A percentile compares a stretch with the other conserved stretches of the same genome.
These are phyloP conservation scores for Prunus mume DNA, from an alignment of 306 rosid species.

Conservation along the genomic window DNA sequence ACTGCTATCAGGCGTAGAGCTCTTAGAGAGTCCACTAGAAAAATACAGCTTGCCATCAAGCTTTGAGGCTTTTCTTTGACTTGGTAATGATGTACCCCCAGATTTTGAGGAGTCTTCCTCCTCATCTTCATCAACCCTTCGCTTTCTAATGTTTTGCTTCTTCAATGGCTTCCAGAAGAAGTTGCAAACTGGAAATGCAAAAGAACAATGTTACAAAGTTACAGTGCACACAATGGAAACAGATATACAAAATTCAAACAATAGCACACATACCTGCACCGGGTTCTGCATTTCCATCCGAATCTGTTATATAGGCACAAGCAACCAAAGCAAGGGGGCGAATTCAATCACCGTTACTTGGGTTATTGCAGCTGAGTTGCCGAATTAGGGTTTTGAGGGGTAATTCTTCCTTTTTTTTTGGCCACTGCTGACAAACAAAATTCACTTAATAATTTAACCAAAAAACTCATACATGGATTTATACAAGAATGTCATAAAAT, in stretches of 20 bases:
- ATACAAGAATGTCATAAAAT: not conserved
- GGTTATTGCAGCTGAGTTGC: not conserved
- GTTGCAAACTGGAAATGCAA: slow-evolving; percentile 39
- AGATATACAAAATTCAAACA: not conserved
- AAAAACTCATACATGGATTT: not conserved
- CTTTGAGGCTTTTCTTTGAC: slow-evolving; percentile 34
- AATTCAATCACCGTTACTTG: not conserved
- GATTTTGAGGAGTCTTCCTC: slow-evolving; percentile 27
- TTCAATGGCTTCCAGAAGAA: slow-evolving; percentile 45
- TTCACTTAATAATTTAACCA: not conserved
- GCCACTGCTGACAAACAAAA: not conserved
- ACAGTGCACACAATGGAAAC: not conserved
- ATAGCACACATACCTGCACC: slow-evolving; percentile 3
- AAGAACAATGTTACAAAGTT: not conserved
- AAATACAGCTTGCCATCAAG: slow-evolving; percentile 37
- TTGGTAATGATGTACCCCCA: slow-evolving; percentile 21
- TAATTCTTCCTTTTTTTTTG: not conserved
- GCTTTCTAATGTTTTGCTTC: slow-evolving; percentile 43
- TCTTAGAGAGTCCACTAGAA: slow-evolving; percentile 34
- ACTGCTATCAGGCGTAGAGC: slow-evolving; percentile 8
- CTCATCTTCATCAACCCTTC: slow-evolving; percentile 35
- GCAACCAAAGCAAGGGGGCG: not conserved
- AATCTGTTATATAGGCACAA: slow-evolving; percentile 25
- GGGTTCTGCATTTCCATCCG: slow-evolving; percentile 28
- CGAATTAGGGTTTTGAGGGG: not conserved